A percentile compares a stretch with the other conserved stretches of the same genome.
phyloP scores from a whole-genome alignment of 371 early-diverging fungal species.

The Dichotomocladium elegans region DNA sequence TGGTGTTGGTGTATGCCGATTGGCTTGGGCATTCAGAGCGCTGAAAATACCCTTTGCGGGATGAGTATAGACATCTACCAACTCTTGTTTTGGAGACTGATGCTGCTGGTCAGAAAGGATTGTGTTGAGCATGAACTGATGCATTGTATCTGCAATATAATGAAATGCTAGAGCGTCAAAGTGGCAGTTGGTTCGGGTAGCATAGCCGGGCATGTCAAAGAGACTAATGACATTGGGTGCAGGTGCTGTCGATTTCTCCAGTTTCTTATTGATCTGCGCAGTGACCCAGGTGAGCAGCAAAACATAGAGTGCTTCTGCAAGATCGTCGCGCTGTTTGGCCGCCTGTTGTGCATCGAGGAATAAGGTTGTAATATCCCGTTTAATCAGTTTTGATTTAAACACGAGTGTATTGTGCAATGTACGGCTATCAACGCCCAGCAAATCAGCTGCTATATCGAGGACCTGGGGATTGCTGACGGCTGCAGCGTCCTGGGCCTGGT shows the following conservation, averaged over 20 bases:
- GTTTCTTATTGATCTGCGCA: conserved; percentile 77
- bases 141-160: conserved; percentile 79
- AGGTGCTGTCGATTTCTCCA: conserved; percentile 60
- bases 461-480: conserved; percentile 64
- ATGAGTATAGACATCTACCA: conserved; percentile 32
- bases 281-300: conserved; percentile 82
- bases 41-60: conserved; percentile 51
- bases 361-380: conserved; percentile 81
- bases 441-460: conserved; percentile 69
- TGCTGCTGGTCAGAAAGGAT: conserved; percentile 16
- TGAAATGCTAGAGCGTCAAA: conserved; percentile 74
- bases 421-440: conserved; percentile 78
- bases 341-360: conserved; percentile 75
- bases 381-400: conserved; percentile 75
- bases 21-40: conserved; percentile 51
- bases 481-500: conserved; percentile 65
- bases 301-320: conserved; percentile 76
- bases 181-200: conserved; percentile 14
- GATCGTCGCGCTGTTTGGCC: conserved; percentile 65
- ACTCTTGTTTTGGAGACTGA: background rate
- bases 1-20: conserved; percentile 15
- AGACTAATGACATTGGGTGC: conserved; percentile 67
- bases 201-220: conserved; percentile 59
- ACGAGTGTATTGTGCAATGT: conserved; percentile 76
- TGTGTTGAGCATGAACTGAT: conserved; percentile 57